Evolutionary conservation across 2,329 filamentous ascomycete genomes (phyloP), one percentile per base, ranked within the genome.

Genomic region (Paraconiothyrium brasiliense): DNA sequence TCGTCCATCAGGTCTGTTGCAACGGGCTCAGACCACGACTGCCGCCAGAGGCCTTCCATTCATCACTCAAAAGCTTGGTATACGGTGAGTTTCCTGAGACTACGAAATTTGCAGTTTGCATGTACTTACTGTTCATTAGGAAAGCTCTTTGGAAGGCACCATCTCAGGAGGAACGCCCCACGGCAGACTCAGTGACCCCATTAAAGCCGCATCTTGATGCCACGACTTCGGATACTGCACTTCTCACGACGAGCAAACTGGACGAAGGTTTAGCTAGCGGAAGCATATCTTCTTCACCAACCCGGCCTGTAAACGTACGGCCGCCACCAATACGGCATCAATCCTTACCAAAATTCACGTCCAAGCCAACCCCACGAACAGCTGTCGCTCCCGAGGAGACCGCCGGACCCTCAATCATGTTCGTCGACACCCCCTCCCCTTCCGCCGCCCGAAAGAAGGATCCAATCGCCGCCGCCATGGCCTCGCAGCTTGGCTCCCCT

Each of bases 391-490:
- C 63, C 1, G 87, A 91, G 62, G 91, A 90, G 59, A 87, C 85
- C 1, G 82, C 86, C 0, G 90, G 88, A 0, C 89, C 90, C 1
- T 89, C 85, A 1, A 93, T 96, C 64, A 92, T 91, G 86, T 96
- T 95, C 76, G 87, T 87, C 10, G 83, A 89, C 56, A 73, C 71
- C 0, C 74, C 76, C 4, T 71, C 69, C 20, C 72, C 70, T 20
- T 62, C 39, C 20, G 58, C 65, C 35, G 50, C 64, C 7, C 48
- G 59, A 8, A 69, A 63, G 27, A 58, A 63, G 44, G 68, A 76
- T n/a, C 72, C 70, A 8, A 63, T 72, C 11, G 54, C 70, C 22
- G 55, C 63, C 7, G 63, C 61, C n/a, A 37, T 56, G 41, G 10
- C 54, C 14, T 62, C 49, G 41, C 64, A 58, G 20, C 57, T 59